Percentiles rank a stretch among this genome's conserved stretches.
These are phyloP conservation scores for Lipomyces starkeyi DNA, from an alignment of 805 yeast species.

Conservation along the genomic window DNA sequence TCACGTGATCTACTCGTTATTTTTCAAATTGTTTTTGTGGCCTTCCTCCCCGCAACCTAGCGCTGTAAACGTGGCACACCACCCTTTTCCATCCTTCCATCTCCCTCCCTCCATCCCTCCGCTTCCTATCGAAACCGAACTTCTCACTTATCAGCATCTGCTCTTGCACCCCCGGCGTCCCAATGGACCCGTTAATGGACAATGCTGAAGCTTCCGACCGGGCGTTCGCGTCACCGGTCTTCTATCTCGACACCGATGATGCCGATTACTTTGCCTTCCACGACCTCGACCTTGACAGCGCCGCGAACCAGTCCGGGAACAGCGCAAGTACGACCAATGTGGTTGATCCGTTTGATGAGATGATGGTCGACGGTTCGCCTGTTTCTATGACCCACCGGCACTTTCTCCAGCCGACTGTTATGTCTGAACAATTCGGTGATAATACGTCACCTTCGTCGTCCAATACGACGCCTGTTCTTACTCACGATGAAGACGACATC, in stretches of 20 bases:
- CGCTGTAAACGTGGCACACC: conserved; percentile 4
- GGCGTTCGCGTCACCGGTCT: conserved; percentile 13
- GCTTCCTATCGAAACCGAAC: neutral
- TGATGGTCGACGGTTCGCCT: conserved; percentile 8
- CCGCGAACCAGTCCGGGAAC: conserved; percentile 2
- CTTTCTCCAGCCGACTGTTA: neutral
- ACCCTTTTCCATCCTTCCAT: neutral
- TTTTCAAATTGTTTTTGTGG: neutral
- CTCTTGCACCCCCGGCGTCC: conserved; percentile 8
- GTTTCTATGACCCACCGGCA: conserved; percentile 9
- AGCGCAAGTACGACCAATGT: neutral
- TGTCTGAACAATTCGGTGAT: neutral
- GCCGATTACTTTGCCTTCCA: conserved; percentile 31
- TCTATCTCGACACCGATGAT: conserved; percentile 27
- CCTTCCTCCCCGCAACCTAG: neutral
- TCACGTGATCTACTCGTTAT: neutral
- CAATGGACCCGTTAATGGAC: conserved; percentile 25
- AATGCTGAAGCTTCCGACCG: conserved; percentile 10
- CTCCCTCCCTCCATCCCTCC: neutral
- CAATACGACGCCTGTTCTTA: conserved; percentile 27
- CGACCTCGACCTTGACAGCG: conserved; percentile 27
- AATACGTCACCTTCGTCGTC: conserved; percentile 12
- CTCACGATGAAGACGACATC: conserved; percentile 30
- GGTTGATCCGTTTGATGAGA: conserved; percentile 5
- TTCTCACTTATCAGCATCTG: neutral